Base-by-base conservation (phyloP, 305 asterid genomes). In the Fraxinus greggii region DNA sequence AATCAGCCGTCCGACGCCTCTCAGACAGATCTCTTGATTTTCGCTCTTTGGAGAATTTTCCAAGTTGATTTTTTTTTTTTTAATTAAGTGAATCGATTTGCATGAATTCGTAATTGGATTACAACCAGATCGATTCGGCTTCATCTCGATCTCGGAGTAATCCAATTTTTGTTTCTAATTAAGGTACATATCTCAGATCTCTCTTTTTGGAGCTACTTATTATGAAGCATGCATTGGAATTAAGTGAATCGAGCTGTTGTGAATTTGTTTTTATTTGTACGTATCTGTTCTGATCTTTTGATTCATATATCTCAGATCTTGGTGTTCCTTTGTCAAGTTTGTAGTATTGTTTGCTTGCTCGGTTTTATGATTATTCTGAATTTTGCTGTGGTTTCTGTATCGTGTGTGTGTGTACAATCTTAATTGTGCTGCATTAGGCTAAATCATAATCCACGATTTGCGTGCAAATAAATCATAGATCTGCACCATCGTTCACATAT, bases 121-220 rank as follows among this genome's bases (percentile, higher is more conserved):
- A 82, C 36, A 72, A 84, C 74, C 86, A 85, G 87, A 85, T 88
- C 88, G 89, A 79, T 77, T 83, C 77, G 80, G 73, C 56, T 73
- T 70, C 76, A 29, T 29, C 54, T 40, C 80, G 72, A 72, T 75
- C 81, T 81, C 83, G 84, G 61, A 40, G 51, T 42, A 24, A 75
- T 83, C 81, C 86, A 48, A 73, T 40, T 79, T 61, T 8, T 21
- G 72, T 83, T 72, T 83, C 51, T 79, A 80, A 84, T 72, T 69
- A 15, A 82, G 88, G 90, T 89, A 80, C 45, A 28, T 15, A 56
- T 83, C 72, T 63, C 87, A 86, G 92, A 89, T 89, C 89, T 88
- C 78, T 83, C 45, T 83, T 70, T 26, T 74, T 76, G 73, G 63
- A 86, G 84, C 80, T 81, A 79, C 78, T 56, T 75, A 51, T 51